These are phyloP conservation scores for Paecilomyces sp. DNA, from an alignment of 2,329 filamentous ascomycete genomes.

Conservation along the genomic window DNA sequence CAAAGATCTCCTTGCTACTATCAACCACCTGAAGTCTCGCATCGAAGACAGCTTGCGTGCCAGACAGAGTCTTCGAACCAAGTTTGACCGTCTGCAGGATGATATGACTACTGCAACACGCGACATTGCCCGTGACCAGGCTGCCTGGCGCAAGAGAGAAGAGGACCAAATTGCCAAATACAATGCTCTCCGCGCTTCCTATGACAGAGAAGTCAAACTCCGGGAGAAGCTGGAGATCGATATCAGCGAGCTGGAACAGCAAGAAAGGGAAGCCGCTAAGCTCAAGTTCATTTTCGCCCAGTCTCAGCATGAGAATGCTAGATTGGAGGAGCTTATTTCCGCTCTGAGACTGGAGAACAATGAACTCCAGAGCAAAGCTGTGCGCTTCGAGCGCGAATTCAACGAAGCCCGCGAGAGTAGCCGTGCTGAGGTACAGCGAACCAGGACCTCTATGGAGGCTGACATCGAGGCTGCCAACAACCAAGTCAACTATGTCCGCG, in stretches of 20 bases:
- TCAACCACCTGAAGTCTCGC: slow-evolving; percentile 68
- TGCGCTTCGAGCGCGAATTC: slow-evolving; percentile 72
- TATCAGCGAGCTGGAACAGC: slow-evolving; percentile 54
- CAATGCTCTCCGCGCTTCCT: slow-evolving; percentile 48
- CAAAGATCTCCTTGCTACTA: slow-evolving; percentile 65
- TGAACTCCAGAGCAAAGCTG: slow-evolving; percentile 61
- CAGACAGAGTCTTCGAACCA: slow-evolving; percentile 74
- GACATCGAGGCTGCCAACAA: slow-evolving; percentile 79
- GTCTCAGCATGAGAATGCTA: slow-evolving; percentile 52
- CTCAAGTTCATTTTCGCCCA: slow-evolving; percentile 72
- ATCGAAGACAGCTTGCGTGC: slow-evolving; percentile 80
- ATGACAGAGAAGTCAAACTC: slow-evolving; percentile 63
- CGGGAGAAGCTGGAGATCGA: slow-evolving; percentile 54
- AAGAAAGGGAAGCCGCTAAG: slow-evolving; percentile 71
- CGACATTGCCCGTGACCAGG: slow-evolving; percentile 77
- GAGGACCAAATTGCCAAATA: slow-evolving; percentile 49
- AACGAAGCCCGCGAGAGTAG: slow-evolving; percentile 75
- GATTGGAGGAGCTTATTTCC: slow-evolving; percentile 53
- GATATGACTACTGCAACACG: slow-evolving; percentile 75
- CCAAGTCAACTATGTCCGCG: slow-evolving; percentile 74
- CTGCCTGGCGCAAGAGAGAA: slow-evolving; percentile 63
- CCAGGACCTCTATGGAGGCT: slow-evolving; percentile 67
- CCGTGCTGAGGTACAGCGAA: slow-evolving; percentile 72
- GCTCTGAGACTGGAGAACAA: slow-evolving; percentile 51
- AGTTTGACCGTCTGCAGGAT: slow-evolving; percentile 77